phyloP scores from a whole-genome alignment of 2,329 filamentous ascomycete species.

The Fusarium algeriense region DNA sequence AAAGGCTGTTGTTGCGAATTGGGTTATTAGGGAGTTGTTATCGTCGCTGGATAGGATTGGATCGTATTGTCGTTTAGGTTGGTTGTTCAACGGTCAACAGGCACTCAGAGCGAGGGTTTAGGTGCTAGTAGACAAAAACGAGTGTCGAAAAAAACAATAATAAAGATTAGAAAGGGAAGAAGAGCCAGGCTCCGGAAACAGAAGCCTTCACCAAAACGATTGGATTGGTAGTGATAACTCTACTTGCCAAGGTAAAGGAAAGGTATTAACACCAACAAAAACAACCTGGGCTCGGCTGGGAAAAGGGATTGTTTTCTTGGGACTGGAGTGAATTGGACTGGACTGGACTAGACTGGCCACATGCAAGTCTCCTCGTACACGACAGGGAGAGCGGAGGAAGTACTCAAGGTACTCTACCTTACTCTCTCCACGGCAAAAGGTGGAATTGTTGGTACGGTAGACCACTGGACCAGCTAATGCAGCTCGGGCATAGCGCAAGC shows the following conservation, averaged over 20 bases:
- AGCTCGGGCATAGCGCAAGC: constrained; percentile 30
- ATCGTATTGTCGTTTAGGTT: constrained; percentile 11
- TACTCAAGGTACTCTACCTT: neutral
- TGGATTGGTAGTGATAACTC: constrained; percentile 38
- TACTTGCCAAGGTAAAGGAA: constrained; percentile 21
- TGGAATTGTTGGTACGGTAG: constrained; percentile 34
- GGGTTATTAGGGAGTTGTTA: constrained; percentile 11
- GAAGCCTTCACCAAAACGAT: constrained; percentile 40
- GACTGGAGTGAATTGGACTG: neutral
- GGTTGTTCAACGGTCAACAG: constrained; percentile 20
- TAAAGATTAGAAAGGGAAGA: constrained; percentile 25
- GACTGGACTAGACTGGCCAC: constrained; percentile 24
- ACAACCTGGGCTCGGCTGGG: constrained; percentile 36
- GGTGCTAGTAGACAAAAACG: constrained; percentile 43
- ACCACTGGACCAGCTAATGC: constrained; percentile 18
- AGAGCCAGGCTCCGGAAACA: constrained; percentile 33
- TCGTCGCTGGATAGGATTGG: constrained; percentile 13
- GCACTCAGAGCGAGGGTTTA: constrained; percentile 43
- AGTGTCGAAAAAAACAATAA: constrained; percentile 41
- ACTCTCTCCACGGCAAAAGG: constrained; percentile 1
- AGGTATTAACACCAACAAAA: constrained; percentile 40
- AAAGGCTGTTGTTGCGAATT: constrained; percentile 1
- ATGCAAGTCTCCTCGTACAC: constrained; percentile 37
- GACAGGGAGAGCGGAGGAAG: constrained; percentile 15
- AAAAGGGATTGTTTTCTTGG: constrained; percentile 51